Percentiles rank a stretch among this genome's conserved stretches.
These are phyloP conservation scores for Taxawa tesnikishii DNA, from an alignment of 2,329 filamentous ascomycete species.

Conservation along the genomic window DNA sequence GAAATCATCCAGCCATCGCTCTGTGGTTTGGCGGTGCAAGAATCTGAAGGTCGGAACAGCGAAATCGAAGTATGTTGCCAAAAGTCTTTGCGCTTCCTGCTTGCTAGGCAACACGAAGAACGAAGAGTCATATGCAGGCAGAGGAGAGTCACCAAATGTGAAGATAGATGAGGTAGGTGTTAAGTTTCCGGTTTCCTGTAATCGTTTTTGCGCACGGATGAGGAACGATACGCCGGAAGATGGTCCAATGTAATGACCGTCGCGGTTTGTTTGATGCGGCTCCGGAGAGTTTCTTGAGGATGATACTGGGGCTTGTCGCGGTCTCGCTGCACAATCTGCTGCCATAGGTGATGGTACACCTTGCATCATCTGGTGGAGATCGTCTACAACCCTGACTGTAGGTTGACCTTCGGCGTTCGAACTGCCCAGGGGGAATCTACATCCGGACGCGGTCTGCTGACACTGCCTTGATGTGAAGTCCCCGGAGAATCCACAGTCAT, in stretches of 20 bases:
- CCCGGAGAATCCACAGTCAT: no score
- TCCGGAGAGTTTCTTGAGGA: no score
- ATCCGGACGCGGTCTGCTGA: no score
- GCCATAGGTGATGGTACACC: no score
- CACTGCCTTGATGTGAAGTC: no score
- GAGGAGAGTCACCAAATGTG: constrained; percentile 3
- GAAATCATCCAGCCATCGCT: constrained; percentile 2
- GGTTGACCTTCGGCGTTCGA: no score
- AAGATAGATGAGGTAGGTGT: constrained; percentile 2
- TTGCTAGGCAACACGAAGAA: constrained; percentile 2
- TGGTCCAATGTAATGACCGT: constrained; percentile 5
- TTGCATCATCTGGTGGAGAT: no score
- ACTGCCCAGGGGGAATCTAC: no score
- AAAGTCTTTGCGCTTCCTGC: background rate
- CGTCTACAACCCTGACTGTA: no score
- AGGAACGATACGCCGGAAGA: constrained; percentile 4
- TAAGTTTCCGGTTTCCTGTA: constrained; percentile 1
- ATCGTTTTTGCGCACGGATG: constrained; percentile 1
- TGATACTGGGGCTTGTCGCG: no score
- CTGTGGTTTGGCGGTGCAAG: constrained; percentile 1
- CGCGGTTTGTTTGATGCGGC: constrained; percentile 1
- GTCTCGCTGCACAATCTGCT: no score
- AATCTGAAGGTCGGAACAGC: constrained; percentile 3
- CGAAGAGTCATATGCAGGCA: background rate
- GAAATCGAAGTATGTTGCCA: constrained; percentile 3